A percentile compares a stretch with the other conserved stretches of the same genome.
These are phyloP conservation scores for Blastosporella zonata DNA, from an alignment of 1,284 basidiomycete species.

Conservation along the genomic window DNA sequence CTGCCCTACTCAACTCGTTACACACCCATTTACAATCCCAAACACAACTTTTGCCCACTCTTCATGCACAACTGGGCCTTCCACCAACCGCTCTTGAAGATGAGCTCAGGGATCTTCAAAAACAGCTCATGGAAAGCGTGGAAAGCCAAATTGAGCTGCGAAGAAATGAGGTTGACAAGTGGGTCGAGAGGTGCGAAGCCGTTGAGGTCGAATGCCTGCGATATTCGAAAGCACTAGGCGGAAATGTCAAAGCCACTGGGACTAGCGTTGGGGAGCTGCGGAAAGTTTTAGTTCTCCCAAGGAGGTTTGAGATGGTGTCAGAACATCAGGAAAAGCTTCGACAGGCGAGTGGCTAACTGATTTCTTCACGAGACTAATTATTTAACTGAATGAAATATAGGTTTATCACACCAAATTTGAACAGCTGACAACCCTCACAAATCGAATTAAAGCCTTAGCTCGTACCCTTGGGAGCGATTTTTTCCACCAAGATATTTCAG, in stretches of 20 bases:
- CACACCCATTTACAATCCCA: constrained; percentile 75
- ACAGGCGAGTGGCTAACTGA: constrained; percentile 50
- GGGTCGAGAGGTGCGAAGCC: constrained; percentile 60
- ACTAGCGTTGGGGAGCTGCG: constrained; percentile 56
- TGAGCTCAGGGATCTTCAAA: constrained; percentile 63
- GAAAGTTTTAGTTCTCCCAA: constrained; percentile 60
- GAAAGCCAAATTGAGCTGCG: constrained; percentile 65
- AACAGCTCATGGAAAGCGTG: constrained; percentile 65
- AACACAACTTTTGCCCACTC: constrained; percentile 69
- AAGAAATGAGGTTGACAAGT: constrained; percentile 65
- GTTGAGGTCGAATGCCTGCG: constrained; percentile 62
- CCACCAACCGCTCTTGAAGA: constrained; percentile 72
- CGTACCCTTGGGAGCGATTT: constrained; percentile 62
- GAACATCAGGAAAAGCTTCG: constrained; percentile 71
- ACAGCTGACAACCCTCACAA: constrained; percentile 63
- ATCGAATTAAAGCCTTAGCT: constrained; percentile 55
- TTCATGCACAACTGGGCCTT: constrained; percentile 71
- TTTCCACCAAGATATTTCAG: constrained; percentile 55
- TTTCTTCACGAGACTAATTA: not conserved
- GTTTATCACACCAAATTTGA: constrained; percentile 78
- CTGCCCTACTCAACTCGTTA: constrained; percentile 69
- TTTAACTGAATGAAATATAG: constrained; percentile 30
- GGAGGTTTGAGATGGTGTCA: constrained; percentile 60
- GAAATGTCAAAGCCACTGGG: constrained; percentile 61
- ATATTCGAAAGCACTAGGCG: constrained; percentile 66